Evolutionary conservation across 805 yeast species (phyloP).

Genomic region (Teunomyces lycoperdinae): DNA sequence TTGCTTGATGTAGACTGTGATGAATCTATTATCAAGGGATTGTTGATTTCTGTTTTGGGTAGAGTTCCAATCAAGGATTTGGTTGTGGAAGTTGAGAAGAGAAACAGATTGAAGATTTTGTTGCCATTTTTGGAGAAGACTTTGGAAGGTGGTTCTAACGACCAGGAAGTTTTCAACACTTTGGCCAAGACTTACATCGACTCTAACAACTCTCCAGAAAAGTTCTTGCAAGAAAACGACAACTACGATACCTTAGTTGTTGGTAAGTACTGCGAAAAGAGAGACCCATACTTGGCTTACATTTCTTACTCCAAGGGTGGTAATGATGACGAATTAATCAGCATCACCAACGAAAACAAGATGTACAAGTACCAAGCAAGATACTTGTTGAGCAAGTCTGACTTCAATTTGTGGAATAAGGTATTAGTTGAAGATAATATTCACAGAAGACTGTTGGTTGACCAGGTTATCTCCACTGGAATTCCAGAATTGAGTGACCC

Average conservation of each 20-base stretch:
- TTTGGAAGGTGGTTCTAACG: slow-evolving; percentile 78
- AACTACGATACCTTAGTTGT: slow-evolving; percentile 90
- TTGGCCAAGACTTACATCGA: slow-evolving; percentile 97
- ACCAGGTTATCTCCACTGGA: slow-evolving; percentile 93
- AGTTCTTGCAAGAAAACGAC: slow-evolving; percentile 87
- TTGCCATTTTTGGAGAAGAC: slow-evolving; percentile 92
- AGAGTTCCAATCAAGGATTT: slow-evolving; percentile 90
- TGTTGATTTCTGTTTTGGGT: slow-evolving; percentile 83
- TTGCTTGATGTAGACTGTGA: slow-evolving; percentile 97
- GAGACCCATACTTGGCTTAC: slow-evolving; percentile 97
- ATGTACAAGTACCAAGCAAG: slow-evolving; percentile 99
- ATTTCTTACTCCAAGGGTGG: slow-evolving; percentile 96
- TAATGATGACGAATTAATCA: slow-evolving; percentile 84
- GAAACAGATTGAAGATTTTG: slow-evolving; percentile 88
- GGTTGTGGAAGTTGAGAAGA: slow-evolving; percentile 92
- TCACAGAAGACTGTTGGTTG: slow-evolving; percentile 88
- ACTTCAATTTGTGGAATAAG: slow-evolving; percentile 72
- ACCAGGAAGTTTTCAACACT: slow-evolving; percentile 89
- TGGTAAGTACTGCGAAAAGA: slow-evolving; percentile 97
- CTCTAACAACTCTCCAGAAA: slow-evolving; percentile 96
- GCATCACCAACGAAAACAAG: slow-evolving; percentile 92
- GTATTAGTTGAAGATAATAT: slow-evolving; percentile 74
- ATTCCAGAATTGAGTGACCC: slow-evolving; percentile 93
- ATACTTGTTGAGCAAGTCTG: slow-evolving; percentile 86
- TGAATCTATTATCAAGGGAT: slow-evolving; percentile 75